phyloP scores from a whole-genome alignment of 305 asterid species.

The Plantago coronopus region DNA sequence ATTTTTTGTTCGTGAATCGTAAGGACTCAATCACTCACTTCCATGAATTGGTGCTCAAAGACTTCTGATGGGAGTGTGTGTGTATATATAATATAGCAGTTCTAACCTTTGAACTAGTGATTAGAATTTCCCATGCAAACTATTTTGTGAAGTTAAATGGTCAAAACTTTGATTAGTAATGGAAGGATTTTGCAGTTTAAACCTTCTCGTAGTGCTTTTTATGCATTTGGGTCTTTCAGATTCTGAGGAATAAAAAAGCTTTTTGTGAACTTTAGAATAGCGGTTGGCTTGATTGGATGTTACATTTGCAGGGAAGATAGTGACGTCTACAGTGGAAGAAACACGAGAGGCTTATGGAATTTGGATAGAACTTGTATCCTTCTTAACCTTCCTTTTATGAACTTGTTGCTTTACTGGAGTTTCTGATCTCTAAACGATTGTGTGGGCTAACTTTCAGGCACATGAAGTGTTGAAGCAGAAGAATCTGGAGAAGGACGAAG shows the following conservation, averaged over 20 bases:
- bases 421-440: constrained; percentile 14
- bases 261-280: not conserved
- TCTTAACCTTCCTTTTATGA: constrained; percentile 19
- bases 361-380: constrained; percentile 73
- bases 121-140: too few species aligned
- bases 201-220: not conserved
- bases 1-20: too few species aligned
- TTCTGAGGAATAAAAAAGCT: not conserved
- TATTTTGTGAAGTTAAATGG: too few species aligned
- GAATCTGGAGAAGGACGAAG: constrained; percentile 64
- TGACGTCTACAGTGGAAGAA: constrained; percentile 89
- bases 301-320: constrained; percentile 79
- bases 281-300: not conserved
- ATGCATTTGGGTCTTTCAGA: not conserved
- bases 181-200: too few species aligned
- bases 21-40: too few species aligned
- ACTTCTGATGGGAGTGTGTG: too few species aligned
- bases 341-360: constrained; percentile 74
- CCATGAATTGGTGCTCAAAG: too few species aligned
- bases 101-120: too few species aligned
- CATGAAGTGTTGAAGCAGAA: constrained; percentile 69
- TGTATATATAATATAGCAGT: too few species aligned
- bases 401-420: constrained; percentile 20
- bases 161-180: too few species aligned
- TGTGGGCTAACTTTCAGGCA: constrained; percentile 61